Base-by-base conservation (phyloP, 768 basidiomycete species). In the Agaricus blazei region DNA sequence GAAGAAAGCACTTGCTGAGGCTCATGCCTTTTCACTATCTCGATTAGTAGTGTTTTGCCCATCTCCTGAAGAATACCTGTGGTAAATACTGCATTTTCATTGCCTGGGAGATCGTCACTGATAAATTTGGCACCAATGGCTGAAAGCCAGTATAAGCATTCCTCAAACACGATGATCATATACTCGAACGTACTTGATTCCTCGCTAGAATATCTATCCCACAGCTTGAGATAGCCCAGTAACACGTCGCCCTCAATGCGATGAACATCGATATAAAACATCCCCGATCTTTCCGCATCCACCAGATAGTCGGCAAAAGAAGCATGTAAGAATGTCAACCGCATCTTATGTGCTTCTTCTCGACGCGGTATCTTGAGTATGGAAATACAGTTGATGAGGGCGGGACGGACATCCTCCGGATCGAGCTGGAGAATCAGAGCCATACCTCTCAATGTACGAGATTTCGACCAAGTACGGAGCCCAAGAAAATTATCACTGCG, bases 231-330 rank as follows among this genome's bases (percentile, higher is more conserved):
- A 34, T 34, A 34, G 34, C 7, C 34, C 7, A 34, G 34, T 34
- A 34, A 34, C 12, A 41, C 40, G 6, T 41, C 40, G 19, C n/a
- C 40, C 12, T 41, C 40, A 41, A 8, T 15, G 6, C 6, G 12
- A 4, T 2, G 6, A 19, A 41, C 12, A 15, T 14, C 12, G 78
- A 41, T 14, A 19, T 41, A 15, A 19, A 41, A 41, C 6, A 12
- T 15, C 40, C 19, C 19, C 1, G 40, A 41, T 12, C 19, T 8
- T 1, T 14, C n/a, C 12, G 40, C 15, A 41, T 41, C 40, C 40
- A 41, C n/a, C 40, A 41, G n/a, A 15, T 41, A 41, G 6, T 41
- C 19, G 8, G 14, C 40, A 75, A 43, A 84, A 72, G 61, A 78
- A 85, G 51, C 81, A 23, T 48, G 48, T 15, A 48, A 36, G 29